phyloP scores from a whole-genome alignment of 495 filamentous ascomycete species.

The Astrothelium subdiscretum region DNA sequence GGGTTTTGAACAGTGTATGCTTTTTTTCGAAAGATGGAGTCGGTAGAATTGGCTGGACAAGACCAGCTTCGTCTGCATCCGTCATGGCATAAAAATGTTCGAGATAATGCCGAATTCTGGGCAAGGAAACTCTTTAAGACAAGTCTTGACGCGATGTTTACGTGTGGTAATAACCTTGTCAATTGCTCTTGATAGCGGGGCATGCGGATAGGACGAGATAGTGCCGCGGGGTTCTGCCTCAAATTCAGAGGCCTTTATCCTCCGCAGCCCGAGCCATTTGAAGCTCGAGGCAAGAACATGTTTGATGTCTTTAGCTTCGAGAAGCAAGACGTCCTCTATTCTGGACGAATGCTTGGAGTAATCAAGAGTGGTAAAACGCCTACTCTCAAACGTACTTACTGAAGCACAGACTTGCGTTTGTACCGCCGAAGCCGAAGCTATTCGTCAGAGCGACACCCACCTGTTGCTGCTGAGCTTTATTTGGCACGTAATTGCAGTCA shows the following conservation, averaged over 20 bases:
- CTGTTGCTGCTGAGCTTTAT: constrained; percentile 51
- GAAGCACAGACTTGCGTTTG: constrained; percentile 86
- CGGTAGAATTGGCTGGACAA: background rate
- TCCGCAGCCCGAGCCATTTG: background rate
- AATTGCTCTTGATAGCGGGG: background rate
- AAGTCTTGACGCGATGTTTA: background rate
- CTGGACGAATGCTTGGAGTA: too few species aligned
- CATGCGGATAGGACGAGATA: background rate
- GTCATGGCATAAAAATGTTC: background rate
- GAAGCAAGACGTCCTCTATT: background rate
- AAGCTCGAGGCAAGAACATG: background rate
- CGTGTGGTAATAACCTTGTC: background rate
- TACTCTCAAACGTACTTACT: constrained; percentile 28
- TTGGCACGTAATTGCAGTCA: constrained; percentile 78
- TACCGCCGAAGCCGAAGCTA: constrained; percentile 97
- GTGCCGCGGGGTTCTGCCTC: background rate
- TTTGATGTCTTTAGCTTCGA: background rate
- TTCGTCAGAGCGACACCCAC: constrained; percentile 78
- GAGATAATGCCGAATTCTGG: background rate
- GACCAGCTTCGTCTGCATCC: background rate
- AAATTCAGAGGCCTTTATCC: background rate
- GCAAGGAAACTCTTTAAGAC: background rate
- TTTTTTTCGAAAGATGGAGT: background rate
- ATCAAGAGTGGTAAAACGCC: background rate
- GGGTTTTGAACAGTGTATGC: background rate